Evolutionary conservation across 2,329 filamentous ascomycete genomes (phyloP).

Genomic region (Claviceps monticola): DNA sequence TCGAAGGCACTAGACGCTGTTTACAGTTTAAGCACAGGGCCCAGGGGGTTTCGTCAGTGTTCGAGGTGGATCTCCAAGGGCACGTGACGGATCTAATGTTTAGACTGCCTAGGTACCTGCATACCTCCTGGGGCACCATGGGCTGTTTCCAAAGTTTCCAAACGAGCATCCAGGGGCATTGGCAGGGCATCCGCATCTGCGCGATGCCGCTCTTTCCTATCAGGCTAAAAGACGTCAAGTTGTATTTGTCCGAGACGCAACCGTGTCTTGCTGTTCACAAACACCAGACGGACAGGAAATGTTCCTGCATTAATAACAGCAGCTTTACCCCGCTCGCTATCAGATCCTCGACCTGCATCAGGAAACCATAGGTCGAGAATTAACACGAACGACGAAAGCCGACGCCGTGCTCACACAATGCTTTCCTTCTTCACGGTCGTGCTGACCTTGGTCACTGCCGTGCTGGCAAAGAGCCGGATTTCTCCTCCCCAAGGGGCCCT

Average conservation of each 20-base stretch:
- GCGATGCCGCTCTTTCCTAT: background rate
- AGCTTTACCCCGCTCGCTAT: background rate
- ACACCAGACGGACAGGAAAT: background rate
- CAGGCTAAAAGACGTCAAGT: background rate
- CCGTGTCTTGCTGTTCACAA: background rate
- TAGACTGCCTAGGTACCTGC: too few species aligned
- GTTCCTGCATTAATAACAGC: background rate
- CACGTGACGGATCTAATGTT: too few species aligned
- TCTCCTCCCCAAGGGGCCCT: background rate
- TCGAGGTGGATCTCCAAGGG: too few species aligned
- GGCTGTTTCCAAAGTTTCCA: too few species aligned
- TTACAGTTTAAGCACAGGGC: too few species aligned
- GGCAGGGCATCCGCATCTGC: background rate
- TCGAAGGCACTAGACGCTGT: too few species aligned
- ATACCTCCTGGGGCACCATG: too few species aligned
- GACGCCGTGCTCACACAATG: background rate
- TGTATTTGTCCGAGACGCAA: background rate
- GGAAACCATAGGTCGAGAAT: too few species aligned
- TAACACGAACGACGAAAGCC: background rate
- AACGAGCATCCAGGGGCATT: too few species aligned
- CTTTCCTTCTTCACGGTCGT: background rate
- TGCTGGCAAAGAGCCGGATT: background rate
- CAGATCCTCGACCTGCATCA: background rate
- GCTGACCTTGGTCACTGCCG: background rate
- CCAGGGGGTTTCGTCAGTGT: too few species aligned